Evolutionary conservation across 2,329 filamentous ascomycete genomes (phyloP), one percentile per base, ranked within the genome.

Genomic region (Neopestalotiopsis sp.): DNA sequence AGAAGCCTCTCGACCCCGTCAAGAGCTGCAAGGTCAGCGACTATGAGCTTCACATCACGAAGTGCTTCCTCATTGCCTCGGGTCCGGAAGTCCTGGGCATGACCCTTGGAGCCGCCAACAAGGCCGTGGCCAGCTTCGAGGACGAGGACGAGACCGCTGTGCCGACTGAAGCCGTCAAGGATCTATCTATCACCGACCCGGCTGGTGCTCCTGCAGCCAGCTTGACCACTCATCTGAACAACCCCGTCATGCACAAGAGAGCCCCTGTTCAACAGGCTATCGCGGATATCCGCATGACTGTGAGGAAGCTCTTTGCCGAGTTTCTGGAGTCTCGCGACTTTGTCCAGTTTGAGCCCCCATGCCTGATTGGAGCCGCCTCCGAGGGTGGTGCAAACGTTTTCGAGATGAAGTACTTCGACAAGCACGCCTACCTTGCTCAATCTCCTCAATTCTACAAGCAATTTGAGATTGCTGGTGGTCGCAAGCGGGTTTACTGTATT

Each of bases 381-480:
- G 96, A 99, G 83, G 95, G 96, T 75, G 96, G 96, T 72, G 91
- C 91, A 74, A 97, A 95, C 78, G 95, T 98, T 56, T 98, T 99
- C 81, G 88, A 91, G 75, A 85, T 98, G 74, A 91, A 91, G 58
- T 98, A 98, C 83, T 98, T 98, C 80, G 93, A 92, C 73, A 89
- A 92, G 77, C 89, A 92, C 72, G 95, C 94, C 1, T 96, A 85
- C 78, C 85, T 96, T 24, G 93, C 93, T 5, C 93, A 95, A 79
- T 92, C 89, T 5, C 94, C 93, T 5, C 93, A 96, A 77, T 92
- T 96, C 75, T 95, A 95, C 83, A 96, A 97, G 85, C 93, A 97
- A 78, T 90, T 93, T 81, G 90, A 95, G 78, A 94, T 97, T 79
- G 92, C 92, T 1, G 91, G 92, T 69, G 91, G 92, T 30, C 88